phyloP scores from a whole-genome alignment of 306 rosid species.

The Biancaea sappan region DNA sequence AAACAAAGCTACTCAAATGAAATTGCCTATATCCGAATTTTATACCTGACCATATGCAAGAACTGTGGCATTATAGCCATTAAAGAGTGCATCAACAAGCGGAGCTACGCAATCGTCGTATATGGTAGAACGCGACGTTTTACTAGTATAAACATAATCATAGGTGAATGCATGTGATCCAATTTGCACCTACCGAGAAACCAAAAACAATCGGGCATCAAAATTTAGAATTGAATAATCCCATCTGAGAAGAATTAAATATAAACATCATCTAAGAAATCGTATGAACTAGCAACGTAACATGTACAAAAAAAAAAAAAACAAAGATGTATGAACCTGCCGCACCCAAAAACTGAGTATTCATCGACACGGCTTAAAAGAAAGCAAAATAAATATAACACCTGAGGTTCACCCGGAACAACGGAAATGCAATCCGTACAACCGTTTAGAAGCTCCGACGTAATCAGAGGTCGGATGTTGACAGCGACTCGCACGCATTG shows the following conservation, averaged over 20 bases:
- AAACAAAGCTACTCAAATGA: neutral
- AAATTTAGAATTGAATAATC: neutral
- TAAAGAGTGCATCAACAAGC: constrained; percentile 77
- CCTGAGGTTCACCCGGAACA: constrained; percentile 92
- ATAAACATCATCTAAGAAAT: neutral
- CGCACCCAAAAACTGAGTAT: neutral
- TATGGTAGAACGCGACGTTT: constrained; percentile 49
- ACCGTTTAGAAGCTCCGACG: constrained; percentile 79
- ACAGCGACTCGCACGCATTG: constrained; percentile 90
- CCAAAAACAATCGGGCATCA: neutral
- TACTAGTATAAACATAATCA: constrained; percentile 74
- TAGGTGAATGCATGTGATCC: constrained; percentile 88
- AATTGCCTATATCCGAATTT: neutral
- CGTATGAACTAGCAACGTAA: neutral
- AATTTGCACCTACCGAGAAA: constrained; percentile 67
- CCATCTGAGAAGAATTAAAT: neutral
- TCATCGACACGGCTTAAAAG: neutral
- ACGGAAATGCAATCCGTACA: constrained; percentile 91
- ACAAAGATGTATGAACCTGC: neutral
- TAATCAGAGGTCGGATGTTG: constrained; percentile 80
- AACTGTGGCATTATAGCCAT: constrained; percentile 94
- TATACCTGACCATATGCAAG: constrained; percentile 97
- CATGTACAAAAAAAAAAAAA: neutral
- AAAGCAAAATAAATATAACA: constrained; percentile 21
- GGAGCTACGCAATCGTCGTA: constrained; percentile 91